Base-by-base conservation (phyloP, 805 yeast species). In the Henningerozyma blattae region DNA sequence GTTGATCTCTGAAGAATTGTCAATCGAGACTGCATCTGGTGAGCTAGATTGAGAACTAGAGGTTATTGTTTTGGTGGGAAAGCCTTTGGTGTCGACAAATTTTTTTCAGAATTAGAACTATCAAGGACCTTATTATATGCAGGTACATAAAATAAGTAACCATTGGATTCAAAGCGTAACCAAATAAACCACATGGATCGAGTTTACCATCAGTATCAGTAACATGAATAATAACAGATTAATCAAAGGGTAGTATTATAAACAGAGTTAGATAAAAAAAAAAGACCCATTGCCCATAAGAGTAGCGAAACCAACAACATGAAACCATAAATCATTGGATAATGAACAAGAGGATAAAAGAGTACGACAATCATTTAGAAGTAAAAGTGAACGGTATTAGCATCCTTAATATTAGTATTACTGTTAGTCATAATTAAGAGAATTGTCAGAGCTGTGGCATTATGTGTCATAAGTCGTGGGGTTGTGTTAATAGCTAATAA, bases 341-440 rank as follows among this genome's bases (percentile, higher is more conserved):
- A 40, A 15, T 4, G 35, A 16, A 10, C 32, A 34, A 5, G 33
- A n/a, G 2, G 16, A 12, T 7, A 43, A 18, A 9, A 36, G 14
- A 1, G 45, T 34, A 4, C 43, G 30, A 31, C 43, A 40, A 29
- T 43, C 46, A 26, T 41, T 34, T 22, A 43, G 13, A 4, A 40
- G 27, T 2, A n/a, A n/a, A n/a, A n/a, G n/a, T n/a, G n/a, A n/a
- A n/a, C n/a, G n/a, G n/a, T n/a, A n/a, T n/a, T n/a, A n/a, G n/a
- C n/a, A n/a, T n/a, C n/a, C n/a, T n/a, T n/a, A n/a, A n/a, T n/a
- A n/a, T n/a, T n/a, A n/a, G n/a, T n/a, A n/a, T n/a, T n/a, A n/a
- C n/a, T n/a, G n/a, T n/a, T n/a, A n/a, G n/a, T n/a, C n/a, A n/a
- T n/a, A n/a, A n/a, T n/a, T n/a, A n/a, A n/a, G n/a, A n/a, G n/a